Conservation (phyloP, 169 alveolate genomes). For the Eimeria maxima region DNA sequence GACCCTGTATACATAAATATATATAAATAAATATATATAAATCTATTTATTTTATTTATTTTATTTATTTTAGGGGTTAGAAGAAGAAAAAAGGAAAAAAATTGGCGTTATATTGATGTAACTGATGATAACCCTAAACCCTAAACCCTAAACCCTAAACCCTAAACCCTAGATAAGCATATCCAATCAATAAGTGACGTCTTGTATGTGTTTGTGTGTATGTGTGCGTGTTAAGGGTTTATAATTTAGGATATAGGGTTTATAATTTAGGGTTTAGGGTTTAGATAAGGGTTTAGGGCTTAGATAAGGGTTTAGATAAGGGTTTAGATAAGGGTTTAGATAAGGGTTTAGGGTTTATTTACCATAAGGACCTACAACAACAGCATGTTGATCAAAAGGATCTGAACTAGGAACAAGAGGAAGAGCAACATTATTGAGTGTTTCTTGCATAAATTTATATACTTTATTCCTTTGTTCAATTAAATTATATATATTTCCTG, state of each 20-base stretch:
- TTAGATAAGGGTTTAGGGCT: no score
- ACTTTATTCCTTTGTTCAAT: neutral
- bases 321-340: no score
- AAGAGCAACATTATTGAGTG: neutral
- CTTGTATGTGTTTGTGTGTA: neutral
- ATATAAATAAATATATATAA: neutral
- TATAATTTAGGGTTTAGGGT: no score
- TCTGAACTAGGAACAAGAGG: constrained; percentile 20
- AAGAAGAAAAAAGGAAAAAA: no score
- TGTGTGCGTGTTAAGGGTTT: neutral
- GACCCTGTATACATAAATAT: no score
- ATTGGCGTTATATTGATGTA: no score
- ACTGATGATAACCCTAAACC: constrained; percentile 10
- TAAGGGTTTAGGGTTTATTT: no score
- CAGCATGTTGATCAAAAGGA: constrained; percentile 24
- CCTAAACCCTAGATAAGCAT: neutral
- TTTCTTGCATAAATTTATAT: neutral
- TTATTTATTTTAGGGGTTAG: no score
- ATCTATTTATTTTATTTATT: no score
- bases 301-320: no score
- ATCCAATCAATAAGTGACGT: neutral
- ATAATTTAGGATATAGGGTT: neutral
- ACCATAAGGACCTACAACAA: constrained; percentile 45
- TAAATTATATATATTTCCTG: neutral
- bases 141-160: constrained; percentile 16